Conservation (phyloP, 306 rosid genomes). For the Vigna mungo region DNA sequence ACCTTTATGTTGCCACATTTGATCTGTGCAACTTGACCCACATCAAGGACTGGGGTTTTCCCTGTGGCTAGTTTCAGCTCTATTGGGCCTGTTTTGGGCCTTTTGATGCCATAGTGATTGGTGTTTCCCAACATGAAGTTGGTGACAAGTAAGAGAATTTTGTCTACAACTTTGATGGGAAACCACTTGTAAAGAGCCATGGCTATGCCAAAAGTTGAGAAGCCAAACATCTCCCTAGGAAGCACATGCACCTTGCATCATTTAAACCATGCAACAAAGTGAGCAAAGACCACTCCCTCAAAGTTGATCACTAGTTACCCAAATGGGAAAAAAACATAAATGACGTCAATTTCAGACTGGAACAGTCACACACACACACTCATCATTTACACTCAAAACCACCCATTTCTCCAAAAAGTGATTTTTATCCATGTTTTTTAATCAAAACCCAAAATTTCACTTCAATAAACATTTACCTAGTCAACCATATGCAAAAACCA, state of each 20-base stretch:
- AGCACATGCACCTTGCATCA: slow-evolving; percentile 83
- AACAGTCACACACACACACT: background rate
- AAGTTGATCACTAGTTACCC: slow-evolving; percentile 25
- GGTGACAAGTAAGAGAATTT: slow-evolving; percentile 58
- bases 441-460: background rate
- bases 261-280: slow-evolving; percentile 27
- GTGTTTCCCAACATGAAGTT: slow-evolving; percentile 72
- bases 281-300: slow-evolving; percentile 21
- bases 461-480: background rate
- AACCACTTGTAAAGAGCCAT: slow-evolving; percentile 78
- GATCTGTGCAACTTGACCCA: slow-evolving; percentile 75
- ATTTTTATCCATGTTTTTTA: background rate
- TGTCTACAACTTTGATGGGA: slow-evolving; percentile 77
- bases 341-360: slow-evolving; percentile 35
- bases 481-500: background rate
- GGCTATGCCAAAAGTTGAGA: slow-evolving; percentile 84
- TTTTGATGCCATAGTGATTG: slow-evolving; percentile 71
- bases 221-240: slow-evolving; percentile 87
- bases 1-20: slow-evolving; percentile 88
- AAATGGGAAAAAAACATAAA: slow-evolving; percentile 40
- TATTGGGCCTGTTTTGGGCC: slow-evolving; percentile 93
- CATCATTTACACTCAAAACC: slow-evolving; percentile 5
- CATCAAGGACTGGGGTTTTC: slow-evolving; percentile 91
- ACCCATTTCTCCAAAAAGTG: background rate
- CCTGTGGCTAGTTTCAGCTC: slow-evolving; percentile 90